Evolutionary conservation across 2,329 filamentous ascomycete species (phyloP), one percentile per base, ranked within the genome.

Genomic region (Paramyrothecium roridum): DNA sequence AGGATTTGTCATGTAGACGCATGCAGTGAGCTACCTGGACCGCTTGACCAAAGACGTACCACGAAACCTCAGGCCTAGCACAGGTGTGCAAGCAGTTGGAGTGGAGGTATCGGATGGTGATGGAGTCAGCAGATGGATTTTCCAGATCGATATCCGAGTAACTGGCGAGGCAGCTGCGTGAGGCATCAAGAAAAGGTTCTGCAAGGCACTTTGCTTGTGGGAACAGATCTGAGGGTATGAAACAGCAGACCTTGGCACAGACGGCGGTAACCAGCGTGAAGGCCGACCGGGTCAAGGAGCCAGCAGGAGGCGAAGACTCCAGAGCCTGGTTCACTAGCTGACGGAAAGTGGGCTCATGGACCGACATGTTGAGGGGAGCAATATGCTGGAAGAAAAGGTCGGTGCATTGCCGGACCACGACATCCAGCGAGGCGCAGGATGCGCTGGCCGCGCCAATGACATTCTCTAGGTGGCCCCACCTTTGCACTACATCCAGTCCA

Each of bases 41-140:
- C 1, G 75, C 75, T 55, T 77, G 74, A 2, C 75, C 75, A 57
- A 78, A 75, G 2, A 77, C 73, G 50, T 76, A 73, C 73, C 75
- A 77, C 4, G 75, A 77, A 20, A 74, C 69, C 23, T 72, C 69
- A 3, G 73, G 73, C 45, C 74, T 76, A 0, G 75, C 76, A 1
- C 72, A 65, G 1, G 73, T 73, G 49, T 78, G 76, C 2, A 78
- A 60, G 46, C 74, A 76, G 53, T 76, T 77, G 16, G 76, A 77
- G 52, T 78, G 76, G 22, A 77, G 75, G 52, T 77, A 76, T 3
- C 76, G 70, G 19, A 77, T 75, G 2, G 70, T 67, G 23, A 78
- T 67, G 3, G 76, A 78, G 49, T 71, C 74, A 1, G 74, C 73
- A 51, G 69, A 73, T 0, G 76, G 76, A 12, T 63, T 68, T 49